A percentile compares a stretch with the other conserved stretches of the same genome.
Evolutionary conservation across 768 basidiomycete species (phyloP).

Genomic region (Auriscalpium microsporum): DNA sequence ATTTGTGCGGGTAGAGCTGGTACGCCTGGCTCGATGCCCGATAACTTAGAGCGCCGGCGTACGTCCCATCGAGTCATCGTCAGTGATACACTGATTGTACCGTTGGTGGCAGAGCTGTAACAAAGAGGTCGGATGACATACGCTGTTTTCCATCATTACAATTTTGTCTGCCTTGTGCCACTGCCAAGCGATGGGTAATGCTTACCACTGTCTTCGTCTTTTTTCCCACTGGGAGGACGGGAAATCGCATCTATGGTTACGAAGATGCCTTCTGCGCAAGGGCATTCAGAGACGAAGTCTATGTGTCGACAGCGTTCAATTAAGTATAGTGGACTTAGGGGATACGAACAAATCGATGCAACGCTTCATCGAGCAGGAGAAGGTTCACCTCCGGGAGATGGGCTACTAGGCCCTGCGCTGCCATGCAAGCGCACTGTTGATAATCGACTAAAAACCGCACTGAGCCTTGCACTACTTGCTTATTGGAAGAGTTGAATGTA

Average conservation of each 20-base stretch:
- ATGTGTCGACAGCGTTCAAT: not conserved
- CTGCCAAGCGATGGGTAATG: slow-evolving; percentile 77
- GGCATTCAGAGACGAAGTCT: slow-evolving; percentile 77
- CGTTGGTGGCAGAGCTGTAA: not conserved
- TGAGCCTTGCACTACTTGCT: too few species aligned
- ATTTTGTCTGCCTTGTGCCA: slow-evolving; percentile 77
- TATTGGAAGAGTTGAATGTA: too few species aligned
- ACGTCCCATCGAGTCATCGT: slow-evolving; percentile 19
- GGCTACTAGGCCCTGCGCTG: too few species aligned
- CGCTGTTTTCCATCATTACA: slow-evolving; percentile 77
- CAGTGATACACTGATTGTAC: slow-evolving; percentile 15
- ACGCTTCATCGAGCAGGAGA: slow-evolving; percentile 80
- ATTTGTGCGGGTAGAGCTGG: too few species aligned
- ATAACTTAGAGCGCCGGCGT: slow-evolving; percentile 15
- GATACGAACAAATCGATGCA: slow-evolving; percentile 27
- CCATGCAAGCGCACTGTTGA: slow-evolving; percentile 33
- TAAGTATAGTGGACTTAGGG: too few species aligned
- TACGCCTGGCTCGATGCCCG: slow-evolving; percentile 7
- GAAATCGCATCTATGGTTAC: slow-evolving; percentile 66
- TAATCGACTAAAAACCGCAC: slow-evolving; percentile 63
- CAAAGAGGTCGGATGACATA: slow-evolving; percentile 20
- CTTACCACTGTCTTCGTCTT: slow-evolving; percentile 68
- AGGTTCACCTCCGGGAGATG: slow-evolving; percentile 46
- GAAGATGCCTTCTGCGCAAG: slow-evolving; percentile 75
- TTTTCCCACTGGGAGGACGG: slow-evolving; percentile 42